phyloP scores from a whole-genome alignment of 2,329 filamentous ascomycete genomes.

The Sarocladiaceae sp. region DNA sequence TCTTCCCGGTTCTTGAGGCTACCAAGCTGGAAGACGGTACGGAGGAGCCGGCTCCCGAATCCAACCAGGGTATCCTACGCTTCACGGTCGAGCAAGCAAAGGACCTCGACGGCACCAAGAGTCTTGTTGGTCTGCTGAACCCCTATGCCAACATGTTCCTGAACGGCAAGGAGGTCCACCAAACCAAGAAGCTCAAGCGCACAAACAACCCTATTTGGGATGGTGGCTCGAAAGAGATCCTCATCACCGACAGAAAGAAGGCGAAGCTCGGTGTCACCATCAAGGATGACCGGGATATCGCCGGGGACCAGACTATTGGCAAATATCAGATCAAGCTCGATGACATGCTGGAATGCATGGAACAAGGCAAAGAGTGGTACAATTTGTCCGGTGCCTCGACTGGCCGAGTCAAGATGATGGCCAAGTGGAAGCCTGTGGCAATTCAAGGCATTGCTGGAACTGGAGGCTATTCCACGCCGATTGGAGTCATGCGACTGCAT shows the following conservation, averaged over 20 bases:
- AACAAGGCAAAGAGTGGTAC: conserved; percentile 95
- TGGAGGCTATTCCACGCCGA: conserved; percentile 85
- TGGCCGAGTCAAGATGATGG: conserved; percentile 81
- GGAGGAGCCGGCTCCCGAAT: conserved; percentile 73
- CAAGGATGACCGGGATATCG: conserved; percentile 89
- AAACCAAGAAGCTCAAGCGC: conserved; percentile 87
- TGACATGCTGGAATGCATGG: conserved; percentile 85
- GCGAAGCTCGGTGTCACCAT: conserved; percentile 87
- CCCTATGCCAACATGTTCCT: conserved; percentile 84
- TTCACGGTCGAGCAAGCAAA: conserved; percentile 96
- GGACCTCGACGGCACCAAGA: conserved; percentile 88
- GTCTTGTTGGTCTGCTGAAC: conserved; percentile 82
- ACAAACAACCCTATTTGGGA: conserved; percentile 98
- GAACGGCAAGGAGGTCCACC: conserved; percentile 86
- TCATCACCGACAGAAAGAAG: conserved; percentile 88
- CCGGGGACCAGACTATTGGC: conserved; percentile 76
- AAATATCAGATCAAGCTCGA: conserved; percentile 94
- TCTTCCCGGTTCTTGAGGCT: conserved; percentile 85
- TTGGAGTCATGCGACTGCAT: conserved; percentile 92
- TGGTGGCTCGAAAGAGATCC: conserved; percentile 84
- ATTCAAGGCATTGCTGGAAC: conserved; percentile 74
- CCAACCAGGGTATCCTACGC: conserved; percentile 87
- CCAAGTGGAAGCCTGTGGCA: conserved; percentile 93
- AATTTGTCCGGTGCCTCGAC: conserved; percentile 73
- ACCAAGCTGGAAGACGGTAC: conserved; percentile 69